Base-by-base conservation (phyloP, 78 protist species). In the Dictyostelium intermedium region DNA sequence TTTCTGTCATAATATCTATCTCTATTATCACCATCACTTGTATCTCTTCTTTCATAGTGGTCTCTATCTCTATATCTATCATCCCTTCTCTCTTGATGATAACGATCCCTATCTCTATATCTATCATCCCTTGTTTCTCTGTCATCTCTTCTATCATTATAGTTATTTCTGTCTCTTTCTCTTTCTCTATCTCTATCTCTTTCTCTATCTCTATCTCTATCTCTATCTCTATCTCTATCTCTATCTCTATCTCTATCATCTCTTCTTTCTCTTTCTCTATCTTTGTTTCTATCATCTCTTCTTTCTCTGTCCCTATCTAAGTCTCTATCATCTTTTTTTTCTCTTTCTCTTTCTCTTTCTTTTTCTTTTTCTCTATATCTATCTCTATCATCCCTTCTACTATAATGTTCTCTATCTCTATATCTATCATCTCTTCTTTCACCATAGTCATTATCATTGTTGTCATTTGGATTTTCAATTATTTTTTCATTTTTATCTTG, bases 321-420 rank as follows among this genome's bases (percentile, higher is more conserved):
- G 45, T 39, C 35, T 78, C 60, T 81, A 27, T 56, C 25, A 20
- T 16, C n/a, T 61, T 63, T 1, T 2, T 39, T 35, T 35, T 83
- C 39, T 83, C 78, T 66, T 63, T 73, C 56, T 84, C 47, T 35
- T 18, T 79, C 84, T 50, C 70, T 79, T 9, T 35, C 66, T 8
- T 30, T 79, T 16, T 20, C 41, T 81, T 9, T 81, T 14, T 47
- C 25, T 0, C 50, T 61, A 20, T 60, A 6, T 41, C 32, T 20
- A 32, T 61, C 18, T 61, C 70, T 60, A 10, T 60, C 70, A 60
- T 32, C 69, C 25, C 84, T 80, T n/a, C 23, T 56, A 10, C 20
- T 16, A 20, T 37, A 25, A 45, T 20, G 30, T 10, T 60, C 20
- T 85, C 63, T 25, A 69, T 47, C 66, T 50, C 56, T 72, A 74